These are phyloP conservation scores for Lepidium aucheri DNA, from an alignment of 345 rosid species.

Conservation along the genomic window DNA sequence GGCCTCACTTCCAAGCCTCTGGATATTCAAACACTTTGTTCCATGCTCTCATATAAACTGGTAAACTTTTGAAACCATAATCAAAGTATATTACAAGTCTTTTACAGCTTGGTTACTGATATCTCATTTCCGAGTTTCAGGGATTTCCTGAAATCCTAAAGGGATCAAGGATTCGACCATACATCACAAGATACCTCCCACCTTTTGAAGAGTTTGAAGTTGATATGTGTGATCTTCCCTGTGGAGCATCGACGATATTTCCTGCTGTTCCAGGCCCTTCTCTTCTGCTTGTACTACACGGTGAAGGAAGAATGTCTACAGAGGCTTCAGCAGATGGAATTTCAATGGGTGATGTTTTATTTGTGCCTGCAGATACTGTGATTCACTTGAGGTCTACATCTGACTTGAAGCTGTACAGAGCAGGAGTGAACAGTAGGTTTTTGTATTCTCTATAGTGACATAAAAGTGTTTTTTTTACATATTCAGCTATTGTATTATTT, in stretches of 20 bases:
- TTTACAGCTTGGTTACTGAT: not conserved
- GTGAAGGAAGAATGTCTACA: conserved; percentile 50
- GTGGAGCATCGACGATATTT: conserved; percentile 53
- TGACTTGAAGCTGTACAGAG: conserved; percentile 68
- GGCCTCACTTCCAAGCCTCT: conserved; percentile 93
- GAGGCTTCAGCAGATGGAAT: conserved; percentile 35
- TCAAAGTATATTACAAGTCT: not conserved
- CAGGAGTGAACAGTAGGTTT: conserved; percentile 70
- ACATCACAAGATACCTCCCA: conserved; percentile 74
- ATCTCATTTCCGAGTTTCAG: conserved; percentile 35
- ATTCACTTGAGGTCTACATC: conserved; percentile 37
- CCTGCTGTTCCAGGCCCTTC: conserved; percentile 80
- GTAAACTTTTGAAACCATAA: conserved; percentile 27
- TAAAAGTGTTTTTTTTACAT: not conserved
- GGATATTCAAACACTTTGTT: conserved; percentile 78
- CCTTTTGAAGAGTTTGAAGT: conserved; percentile 95
- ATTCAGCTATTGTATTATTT: not conserved
- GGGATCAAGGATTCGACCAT: conserved; percentile 58
- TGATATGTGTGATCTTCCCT: conserved; percentile 64
- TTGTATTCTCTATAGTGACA: conserved; percentile 31
- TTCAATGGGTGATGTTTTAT: conserved; percentile 65
- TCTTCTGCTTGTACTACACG: conserved; percentile 47
- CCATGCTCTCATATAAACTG: conserved; percentile 96
- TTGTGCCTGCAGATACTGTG: conserved; percentile 64
- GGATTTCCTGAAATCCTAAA: conserved; percentile 80